Conservation (phyloP, 768 basidiomycete species). For the Mycena belliarum region DNA sequence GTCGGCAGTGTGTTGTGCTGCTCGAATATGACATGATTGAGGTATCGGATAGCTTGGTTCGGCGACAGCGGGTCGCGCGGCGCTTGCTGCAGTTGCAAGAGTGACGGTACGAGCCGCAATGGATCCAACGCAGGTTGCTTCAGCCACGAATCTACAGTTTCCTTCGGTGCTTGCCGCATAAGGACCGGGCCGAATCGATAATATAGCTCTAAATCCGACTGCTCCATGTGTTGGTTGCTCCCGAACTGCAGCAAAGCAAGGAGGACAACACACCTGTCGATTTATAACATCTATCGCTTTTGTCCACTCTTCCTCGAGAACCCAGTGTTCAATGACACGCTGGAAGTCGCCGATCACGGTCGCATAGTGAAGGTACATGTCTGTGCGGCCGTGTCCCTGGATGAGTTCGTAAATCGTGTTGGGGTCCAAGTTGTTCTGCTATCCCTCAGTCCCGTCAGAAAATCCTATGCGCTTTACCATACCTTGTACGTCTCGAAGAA, state of each 20-base stretch:
- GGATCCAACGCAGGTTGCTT: conserved; percentile 81
- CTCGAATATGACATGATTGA: conserved; percentile 82
- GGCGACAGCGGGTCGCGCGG: conserved; percentile 71
- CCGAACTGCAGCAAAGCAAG: neutral
- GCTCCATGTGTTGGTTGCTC: conserved; percentile 9
- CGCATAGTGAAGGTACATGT: conserved; percentile 91
- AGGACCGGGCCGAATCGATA: conserved; percentile 91
- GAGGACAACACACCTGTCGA: conserved; percentile 66
- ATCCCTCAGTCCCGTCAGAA: neutral
- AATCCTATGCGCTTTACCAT: conserved; percentile 7
- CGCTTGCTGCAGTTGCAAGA: conserved; percentile 77
- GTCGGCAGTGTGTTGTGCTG: conserved; percentile 79
- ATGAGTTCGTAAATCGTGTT: conserved; percentile 91
- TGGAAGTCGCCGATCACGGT: conserved; percentile 76
- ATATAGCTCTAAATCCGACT: conserved; percentile 88
- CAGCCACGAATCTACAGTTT: conserved; percentile 91
- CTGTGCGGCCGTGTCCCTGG: conserved; percentile 88
- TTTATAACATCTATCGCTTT: conserved; percentile 90
- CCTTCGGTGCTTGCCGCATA: conserved; percentile 82
- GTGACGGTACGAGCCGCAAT: conserved; percentile 82
- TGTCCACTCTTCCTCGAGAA: conserved; percentile 88
- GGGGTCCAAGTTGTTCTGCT: conserved; percentile 78
- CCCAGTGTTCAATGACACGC: conserved; percentile 89
- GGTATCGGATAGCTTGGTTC: conserved; percentile 89
- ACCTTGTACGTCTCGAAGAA: conserved; percentile 97